Evolutionary conservation across 768 basidiomycete genomes (phyloP).

Genomic region (Candolleomyces eurysporus): DNA sequence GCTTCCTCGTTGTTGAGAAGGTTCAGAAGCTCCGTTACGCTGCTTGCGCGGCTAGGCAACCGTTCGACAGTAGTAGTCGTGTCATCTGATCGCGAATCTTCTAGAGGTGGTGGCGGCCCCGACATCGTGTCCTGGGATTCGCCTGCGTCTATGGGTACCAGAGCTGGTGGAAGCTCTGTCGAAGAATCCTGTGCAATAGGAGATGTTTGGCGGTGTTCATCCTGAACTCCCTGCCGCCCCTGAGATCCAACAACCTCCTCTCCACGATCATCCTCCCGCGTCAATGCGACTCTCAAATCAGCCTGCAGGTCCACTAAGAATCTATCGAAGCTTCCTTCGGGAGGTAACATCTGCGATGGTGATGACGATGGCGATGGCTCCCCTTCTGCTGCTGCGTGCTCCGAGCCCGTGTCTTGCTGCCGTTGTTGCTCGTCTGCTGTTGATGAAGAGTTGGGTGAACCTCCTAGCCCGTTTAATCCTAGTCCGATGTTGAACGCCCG

Average conservation of each 20-base stretch:
- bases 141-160: too few relatives aligned
- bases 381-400: not conserved
- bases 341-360: constrained; percentile 23
- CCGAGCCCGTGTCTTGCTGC: not conserved
- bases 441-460: constrained; percentile 7
- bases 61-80: too few relatives aligned
- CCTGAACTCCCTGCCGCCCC: not conserved
- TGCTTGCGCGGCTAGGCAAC: too few relatives aligned
- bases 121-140: too few relatives aligned
- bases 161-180: too few relatives aligned
- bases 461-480: constrained; percentile 35
- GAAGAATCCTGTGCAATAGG: not conserved
- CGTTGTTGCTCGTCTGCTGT: not conserved
- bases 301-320: constrained; percentile 78
- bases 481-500: constrained; percentile 76
- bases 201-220: not conserved
- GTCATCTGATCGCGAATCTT: too few relatives aligned
- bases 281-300: constrained; percentile 65
- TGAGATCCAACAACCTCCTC: not conserved
- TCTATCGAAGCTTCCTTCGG: constrained; percentile 75
- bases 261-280: constrained; percentile 28
- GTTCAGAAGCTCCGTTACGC: too few relatives aligned
- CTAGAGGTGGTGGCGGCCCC: too few relatives aligned
- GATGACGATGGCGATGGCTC: constrained; percentile 9
- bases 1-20: not conserved